These are phyloP conservation scores for Gloeopeniophorella convolvens DNA, from an alignment of 768 basidiomycete species.

Conservation along the genomic window DNA sequence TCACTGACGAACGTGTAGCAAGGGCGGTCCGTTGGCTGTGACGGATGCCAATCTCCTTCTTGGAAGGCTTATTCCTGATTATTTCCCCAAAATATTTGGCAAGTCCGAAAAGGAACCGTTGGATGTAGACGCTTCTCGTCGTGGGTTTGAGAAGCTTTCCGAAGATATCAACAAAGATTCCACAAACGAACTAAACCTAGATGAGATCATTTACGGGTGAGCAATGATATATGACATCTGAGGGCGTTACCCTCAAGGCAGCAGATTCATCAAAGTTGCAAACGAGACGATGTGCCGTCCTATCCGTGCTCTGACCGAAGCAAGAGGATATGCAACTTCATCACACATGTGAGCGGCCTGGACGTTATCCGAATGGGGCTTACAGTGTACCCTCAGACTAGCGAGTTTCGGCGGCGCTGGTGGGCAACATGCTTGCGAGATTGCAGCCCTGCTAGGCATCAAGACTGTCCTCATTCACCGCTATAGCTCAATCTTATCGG, in stretches of 20 bases:
- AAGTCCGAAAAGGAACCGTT: slow-evolving; percentile 80
- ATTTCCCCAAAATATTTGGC: slow-evolving; percentile 95
- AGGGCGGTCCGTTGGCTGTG: slow-evolving; percentile 86
- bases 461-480: slow-evolving; percentile 83
- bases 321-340: slow-evolving; percentile 74
- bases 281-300: slow-evolving; percentile 97
- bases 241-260: not conserved
- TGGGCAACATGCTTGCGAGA: slow-evolving; percentile 91
- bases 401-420: slow-evolving; percentile 89
- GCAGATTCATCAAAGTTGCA: slow-evolving; percentile 91
- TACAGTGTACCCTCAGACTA: slow-evolving; percentile 37
- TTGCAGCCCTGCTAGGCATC: slow-evolving; percentile 80
- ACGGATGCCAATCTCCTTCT: slow-evolving; percentile 91
- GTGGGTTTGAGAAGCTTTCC: slow-evolving; percentile 61
- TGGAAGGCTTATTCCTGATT: slow-evolving; percentile 81
- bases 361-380: slow-evolving; percentile 8
- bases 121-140: slow-evolving; percentile 63
- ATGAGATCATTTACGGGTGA: slow-evolving; percentile 87
- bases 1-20: slow-evolving; percentile 37
- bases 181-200: slow-evolving; percentile 51
- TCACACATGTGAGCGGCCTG: slow-evolving; percentile 52
- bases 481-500: slow-evolving; percentile 89
- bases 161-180: slow-evolving; percentile 56
- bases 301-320: slow-evolving; percentile 87
- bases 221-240: slow-evolving; percentile 22